phyloP scores from a whole-genome alignment of 805 yeast genomes.

The Saturnispora hagleri region DNA sequence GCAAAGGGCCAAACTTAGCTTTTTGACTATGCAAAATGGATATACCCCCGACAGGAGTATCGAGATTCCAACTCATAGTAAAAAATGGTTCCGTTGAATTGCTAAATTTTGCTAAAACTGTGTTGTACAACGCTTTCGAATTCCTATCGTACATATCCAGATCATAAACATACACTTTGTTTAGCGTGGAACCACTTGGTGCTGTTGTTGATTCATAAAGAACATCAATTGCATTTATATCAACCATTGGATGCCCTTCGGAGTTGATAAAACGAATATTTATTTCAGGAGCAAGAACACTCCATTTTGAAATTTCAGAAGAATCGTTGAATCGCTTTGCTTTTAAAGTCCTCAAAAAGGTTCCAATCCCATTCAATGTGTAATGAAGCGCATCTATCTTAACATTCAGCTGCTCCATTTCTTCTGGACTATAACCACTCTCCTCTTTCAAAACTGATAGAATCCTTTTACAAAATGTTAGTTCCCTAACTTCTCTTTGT shows the following conservation, averaged over 20 bases:
- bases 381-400: conserved; percentile 22
- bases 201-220: conserved; percentile 53
- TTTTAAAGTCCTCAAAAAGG: conserved; percentile 23
- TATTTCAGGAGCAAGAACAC: conserved; percentile 56
- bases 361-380: conserved; percentile 21
- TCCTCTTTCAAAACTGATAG: conserved; percentile 7
- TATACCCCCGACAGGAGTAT: conserved; percentile 59
- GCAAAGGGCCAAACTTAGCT: conserved; percentile 44
- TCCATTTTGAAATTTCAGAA: conserved; percentile 43
- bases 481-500: conserved; percentile 19
- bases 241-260: conserved; percentile 57
- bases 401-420: conserved; percentile 15
- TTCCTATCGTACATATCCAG: conserved; percentile 67
- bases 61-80: conserved; percentile 42
- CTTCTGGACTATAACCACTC: conserved; percentile 4
- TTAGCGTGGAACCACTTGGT: conserved; percentile 60
- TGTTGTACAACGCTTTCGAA: conserved; percentile 52
- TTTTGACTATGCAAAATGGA: conserved; percentile 41
- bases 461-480: conserved; percentile 18
- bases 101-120: conserved; percentile 42
- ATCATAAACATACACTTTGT: conserved; percentile 51
- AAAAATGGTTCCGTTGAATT: conserved; percentile 26
- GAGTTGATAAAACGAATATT: conserved; percentile 61
- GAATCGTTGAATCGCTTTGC: conserved; percentile 23
- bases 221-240: conserved; percentile 57